These are phyloP conservation scores for Dipteronia dyeriana DNA, from an alignment of 345 rosid genomes.

Conservation along the genomic window DNA sequence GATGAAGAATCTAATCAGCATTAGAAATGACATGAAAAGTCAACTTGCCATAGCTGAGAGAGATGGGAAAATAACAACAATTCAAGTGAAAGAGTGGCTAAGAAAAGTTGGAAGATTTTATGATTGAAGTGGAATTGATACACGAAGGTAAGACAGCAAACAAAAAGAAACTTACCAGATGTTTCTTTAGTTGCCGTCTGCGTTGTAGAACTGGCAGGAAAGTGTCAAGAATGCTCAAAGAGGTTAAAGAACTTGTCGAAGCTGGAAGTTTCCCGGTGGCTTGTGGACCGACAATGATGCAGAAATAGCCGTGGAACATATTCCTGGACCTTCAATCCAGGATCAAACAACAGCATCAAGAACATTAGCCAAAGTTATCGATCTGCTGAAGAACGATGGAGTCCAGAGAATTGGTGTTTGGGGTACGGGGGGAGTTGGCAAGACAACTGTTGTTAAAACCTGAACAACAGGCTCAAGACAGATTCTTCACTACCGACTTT, in stretches of 20 bases:
- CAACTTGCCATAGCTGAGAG: slow-evolving; percentile 26
- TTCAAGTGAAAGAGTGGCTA: slow-evolving; percentile 27
- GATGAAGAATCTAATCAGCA: slow-evolving; percentile 12
- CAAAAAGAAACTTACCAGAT: background rate
- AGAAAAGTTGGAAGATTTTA: background rate
- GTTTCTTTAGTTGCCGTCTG: slow-evolving; percentile 19
- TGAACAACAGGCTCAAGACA: slow-evolving; percentile 29
- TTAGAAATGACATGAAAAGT: slow-evolving; percentile 17
- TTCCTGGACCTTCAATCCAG: slow-evolving; percentile 36
- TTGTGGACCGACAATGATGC: slow-evolving; percentile 18
- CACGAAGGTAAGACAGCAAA: background rate
- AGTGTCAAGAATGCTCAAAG: slow-evolving; percentile 21
- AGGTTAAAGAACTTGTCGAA: slow-evolving; percentile 23
- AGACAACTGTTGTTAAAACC: slow-evolving; percentile 34
- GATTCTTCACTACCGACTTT: background rate
- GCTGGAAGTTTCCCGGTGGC: slow-evolving; percentile 24
- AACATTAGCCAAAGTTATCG: slow-evolving; percentile 22
- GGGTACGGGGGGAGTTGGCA: slow-evolving; percentile 44
- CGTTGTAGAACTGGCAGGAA: slow-evolving; percentile 6
- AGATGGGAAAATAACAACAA: slow-evolving; percentile 19
- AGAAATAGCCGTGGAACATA: slow-evolving; percentile 25
- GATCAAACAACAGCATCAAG: slow-evolving; percentile 35
- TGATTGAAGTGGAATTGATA: background rate
- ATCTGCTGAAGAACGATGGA: slow-evolving; percentile 18
- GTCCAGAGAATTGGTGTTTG: slow-evolving; percentile 27